phyloP scores from a whole-genome alignment of 2,329 filamentous ascomycete species.

The Diaporthe aspalathi region DNA sequence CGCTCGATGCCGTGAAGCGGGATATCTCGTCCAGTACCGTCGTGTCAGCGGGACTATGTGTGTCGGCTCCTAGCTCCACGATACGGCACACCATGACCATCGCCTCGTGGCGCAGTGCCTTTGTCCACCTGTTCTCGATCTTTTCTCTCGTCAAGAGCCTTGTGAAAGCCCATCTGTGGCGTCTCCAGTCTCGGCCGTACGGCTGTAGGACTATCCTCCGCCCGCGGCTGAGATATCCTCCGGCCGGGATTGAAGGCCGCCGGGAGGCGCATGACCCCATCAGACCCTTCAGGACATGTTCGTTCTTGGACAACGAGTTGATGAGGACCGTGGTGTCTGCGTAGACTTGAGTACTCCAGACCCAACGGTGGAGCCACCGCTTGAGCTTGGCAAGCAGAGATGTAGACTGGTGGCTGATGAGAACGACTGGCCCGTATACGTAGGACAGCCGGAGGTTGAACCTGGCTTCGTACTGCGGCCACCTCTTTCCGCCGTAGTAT shows the following conservation, averaged over 20 bases:
- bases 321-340: slow-evolving; percentile 32
- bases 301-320: slow-evolving; percentile 32
- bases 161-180: slow-evolving; percentile 31
- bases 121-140: slow-evolving; percentile 21
- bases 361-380: slow-evolving; percentile 6
- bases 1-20: slow-evolving; percentile 38
- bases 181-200: slow-evolving; percentile 32
- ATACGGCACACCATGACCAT: slow-evolving; percentile 33
- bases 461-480: slow-evolving; percentile 35
- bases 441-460: slow-evolving; percentile 37
- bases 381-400: not conserved
- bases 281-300: slow-evolving; percentile 16
- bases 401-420: slow-evolving; percentile 8
- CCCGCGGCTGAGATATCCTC: slow-evolving; percentile 37
- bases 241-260: slow-evolving; percentile 31
- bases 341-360: not conserved
- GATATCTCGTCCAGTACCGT: slow-evolving; percentile 32
- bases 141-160: slow-evolving; percentile 30
- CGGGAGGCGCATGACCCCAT: slow-evolving; percentile 33
- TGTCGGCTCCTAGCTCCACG: not conserved
- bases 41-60: not conserved
- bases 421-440: slow-evolving; percentile 28
- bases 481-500: slow-evolving; percentile 29
- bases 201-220: slow-evolving; percentile 35
- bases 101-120: slow-evolving; percentile 34